phyloP scores from a whole-genome alignment of 2,329 filamentous ascomycete species.

The Xylariaceae sp. region DNA sequence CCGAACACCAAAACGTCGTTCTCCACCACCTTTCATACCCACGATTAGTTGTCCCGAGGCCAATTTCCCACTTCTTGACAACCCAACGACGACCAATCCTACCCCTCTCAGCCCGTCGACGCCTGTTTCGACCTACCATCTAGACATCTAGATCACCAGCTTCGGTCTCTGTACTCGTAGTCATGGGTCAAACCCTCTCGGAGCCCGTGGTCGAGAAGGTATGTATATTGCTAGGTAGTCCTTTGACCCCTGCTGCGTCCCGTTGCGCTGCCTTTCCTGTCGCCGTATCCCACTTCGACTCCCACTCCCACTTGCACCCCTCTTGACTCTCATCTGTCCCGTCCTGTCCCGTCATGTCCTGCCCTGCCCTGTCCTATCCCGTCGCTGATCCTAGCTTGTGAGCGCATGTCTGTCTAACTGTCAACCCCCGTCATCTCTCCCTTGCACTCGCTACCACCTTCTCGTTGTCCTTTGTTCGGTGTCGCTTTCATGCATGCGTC shows the following conservation, averaged over 20 bases:
- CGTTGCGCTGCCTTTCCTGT: conserved; percentile 21
- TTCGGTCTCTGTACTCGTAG: conserved; percentile 35
- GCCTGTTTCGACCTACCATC: conserved; percentile 23
- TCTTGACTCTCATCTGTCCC: too few species aligned
- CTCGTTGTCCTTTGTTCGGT: neutral
- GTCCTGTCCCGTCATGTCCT: too few species aligned
- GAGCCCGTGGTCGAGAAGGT: conserved; percentile 99
- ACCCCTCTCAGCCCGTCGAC: conserved; percentile 25
- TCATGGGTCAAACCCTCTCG: conserved; percentile 98
- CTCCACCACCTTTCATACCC: conserved; percentile 1
- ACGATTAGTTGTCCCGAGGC: conserved; percentile 18
- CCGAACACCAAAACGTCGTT: neutral
- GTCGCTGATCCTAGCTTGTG: conserved; percentile 5
- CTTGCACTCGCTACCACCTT: neutral
- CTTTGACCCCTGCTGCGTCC: conserved; percentile 14
- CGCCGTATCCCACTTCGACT: neutral
- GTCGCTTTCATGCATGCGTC: neutral
- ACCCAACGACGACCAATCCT: conserved; percentile 13
- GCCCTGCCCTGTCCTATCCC: neutral
- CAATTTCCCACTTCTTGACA: conserved; percentile 22
- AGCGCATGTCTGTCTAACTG: conserved; percentile 22
- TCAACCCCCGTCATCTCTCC: conserved; percentile 10
- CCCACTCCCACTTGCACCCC: too few species aligned
- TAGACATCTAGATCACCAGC: conserved; percentile 23
- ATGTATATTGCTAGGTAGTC: conserved; percentile 36